A percentile compares a stretch with the other conserved stretches of the same genome.
Evolutionary conservation across 371 early-diverging fungal species (phyloP).

Genomic region (Mortierella polycephala): DNA sequence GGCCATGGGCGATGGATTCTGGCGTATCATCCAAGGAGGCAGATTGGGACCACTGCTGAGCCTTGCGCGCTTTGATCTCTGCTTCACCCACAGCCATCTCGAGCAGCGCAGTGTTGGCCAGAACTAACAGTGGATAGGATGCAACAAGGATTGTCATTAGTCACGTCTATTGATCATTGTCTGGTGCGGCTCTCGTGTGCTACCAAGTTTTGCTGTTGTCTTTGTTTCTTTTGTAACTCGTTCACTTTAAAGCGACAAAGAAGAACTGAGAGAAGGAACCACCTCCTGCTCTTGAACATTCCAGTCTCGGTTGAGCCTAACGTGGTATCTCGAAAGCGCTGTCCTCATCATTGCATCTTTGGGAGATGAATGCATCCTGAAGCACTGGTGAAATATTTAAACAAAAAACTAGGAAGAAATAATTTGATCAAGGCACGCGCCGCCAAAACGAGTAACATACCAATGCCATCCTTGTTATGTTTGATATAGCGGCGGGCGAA

Average conservation of each 20-base stretch:
- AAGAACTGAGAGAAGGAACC: not conserved
- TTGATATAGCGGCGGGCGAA: conserved; percentile 73
- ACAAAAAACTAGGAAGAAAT: too few species aligned
- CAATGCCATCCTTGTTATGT: conserved; percentile 69
- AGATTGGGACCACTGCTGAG: conserved; percentile 24
- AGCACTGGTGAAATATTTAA: too few species aligned
- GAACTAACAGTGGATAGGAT: conserved; percentile 16
- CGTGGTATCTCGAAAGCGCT: not conserved
- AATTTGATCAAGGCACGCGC: not conserved
- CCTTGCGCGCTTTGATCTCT: conserved; percentile 19
- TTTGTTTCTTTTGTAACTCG: not conserved
- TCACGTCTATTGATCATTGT: not conserved
- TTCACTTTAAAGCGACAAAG: conserved; percentile 9
- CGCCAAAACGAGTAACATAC: conserved; percentile 53
- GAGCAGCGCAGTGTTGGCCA: conserved; percentile 48
- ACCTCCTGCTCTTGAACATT: not conserved
- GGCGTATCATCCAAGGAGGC: conserved; percentile 48
- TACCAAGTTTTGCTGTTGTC: not conserved
- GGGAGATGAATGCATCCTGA: too few species aligned
- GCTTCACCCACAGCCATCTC: conserved; percentile 48
- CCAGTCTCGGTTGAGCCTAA: too few species aligned
- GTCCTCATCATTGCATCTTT: too few species aligned
- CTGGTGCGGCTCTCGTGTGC: not conserved
- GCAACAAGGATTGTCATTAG: not conserved
- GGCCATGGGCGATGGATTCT: conserved; percentile 30